phyloP scores from a whole-genome alignment of 805 yeast species.

The Grigorovia humatica region DNA sequence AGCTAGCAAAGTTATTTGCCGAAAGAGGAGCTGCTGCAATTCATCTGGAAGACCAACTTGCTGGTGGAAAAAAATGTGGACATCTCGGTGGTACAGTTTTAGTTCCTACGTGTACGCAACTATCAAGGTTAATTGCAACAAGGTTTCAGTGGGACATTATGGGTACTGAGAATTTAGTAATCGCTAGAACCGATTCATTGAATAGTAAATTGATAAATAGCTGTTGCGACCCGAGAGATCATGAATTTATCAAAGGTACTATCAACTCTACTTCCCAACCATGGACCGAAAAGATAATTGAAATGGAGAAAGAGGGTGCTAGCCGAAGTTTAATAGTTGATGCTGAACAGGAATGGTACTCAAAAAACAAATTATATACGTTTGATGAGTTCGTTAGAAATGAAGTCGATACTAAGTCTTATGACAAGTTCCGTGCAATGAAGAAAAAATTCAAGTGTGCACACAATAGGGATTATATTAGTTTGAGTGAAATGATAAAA shows the following conservation, averaged over 20 bases:
- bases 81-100: slow-evolving; percentile 52
- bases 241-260: slow-evolving; percentile 44
- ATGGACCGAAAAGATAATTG: slow-evolving; percentile 35
- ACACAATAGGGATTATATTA: slow-evolving; percentile 20
- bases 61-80: slow-evolving; percentile 59
- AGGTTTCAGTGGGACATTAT: slow-evolving; percentile 56
- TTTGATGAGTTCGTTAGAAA: slow-evolving; percentile 40
- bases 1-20: slow-evolving; percentile 54
- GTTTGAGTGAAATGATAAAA: slow-evolving; percentile 14
- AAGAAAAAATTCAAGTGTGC: slow-evolving; percentile 8
- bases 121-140: slow-evolving; percentile 44
- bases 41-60: slow-evolving; percentile 54
- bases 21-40: slow-evolving; percentile 60
- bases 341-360: slow-evolving; percentile 40
- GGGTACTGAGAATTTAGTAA: slow-evolving; percentile 47
- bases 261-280: slow-evolving; percentile 25
- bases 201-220: slow-evolving; percentile 42
- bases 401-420: slow-evolving; percentile 12
- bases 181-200: slow-evolving; percentile 54
- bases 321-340: slow-evolving; percentile 27
- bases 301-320: slow-evolving; percentile 34
- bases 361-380: slow-evolving; percentile 33
- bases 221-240: slow-evolving; percentile 46
- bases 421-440: slow-evolving; percentile 20
- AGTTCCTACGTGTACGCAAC: slow-evolving; percentile 49